Percentiles rank a stretch among this genome's conserved stretches.
Conservation (phyloP, 176 grass and related monocot species). For the Raddia guianensis region DNA sequence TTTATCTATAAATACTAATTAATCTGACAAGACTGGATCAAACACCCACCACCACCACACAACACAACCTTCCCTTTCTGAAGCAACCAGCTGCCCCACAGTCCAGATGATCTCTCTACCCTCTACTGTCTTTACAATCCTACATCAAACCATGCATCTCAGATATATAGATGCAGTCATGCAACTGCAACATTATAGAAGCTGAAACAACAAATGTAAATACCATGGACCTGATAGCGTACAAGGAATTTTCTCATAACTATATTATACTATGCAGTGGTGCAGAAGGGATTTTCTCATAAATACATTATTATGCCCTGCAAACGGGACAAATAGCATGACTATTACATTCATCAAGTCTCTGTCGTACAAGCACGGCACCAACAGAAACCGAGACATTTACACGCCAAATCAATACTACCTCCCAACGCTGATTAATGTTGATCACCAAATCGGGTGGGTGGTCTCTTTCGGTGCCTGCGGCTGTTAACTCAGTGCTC, state of each 20-base stretch:
- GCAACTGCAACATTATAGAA: background rate
- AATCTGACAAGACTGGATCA: background rate
- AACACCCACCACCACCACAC: background rate
- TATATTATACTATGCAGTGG: no score
- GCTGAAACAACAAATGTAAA: background rate
- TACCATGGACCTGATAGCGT: background rate
- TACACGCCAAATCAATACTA: background rate
- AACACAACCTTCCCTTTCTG: background rate
- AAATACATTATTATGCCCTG: background rate
- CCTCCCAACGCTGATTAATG: background rate
- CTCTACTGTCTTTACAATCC: background rate
- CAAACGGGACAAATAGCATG: background rate
- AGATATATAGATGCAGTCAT: no score
- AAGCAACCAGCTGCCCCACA: background rate
- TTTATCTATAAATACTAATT: background rate
- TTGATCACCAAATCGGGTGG: background rate
- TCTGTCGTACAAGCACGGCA: background rate
- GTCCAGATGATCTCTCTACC: background rate
- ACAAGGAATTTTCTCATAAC: no score
- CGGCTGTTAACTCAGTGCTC: background rate
- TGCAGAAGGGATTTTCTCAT: no score
- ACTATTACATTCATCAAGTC: background rate
- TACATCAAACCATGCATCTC: no score
- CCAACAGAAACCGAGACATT: background rate
- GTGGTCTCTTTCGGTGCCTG: background rate